These are phyloP conservation scores for Cairneyella variabilis DNA, from an alignment of 495 filamentous ascomycete genomes.

Conservation along the genomic window DNA sequence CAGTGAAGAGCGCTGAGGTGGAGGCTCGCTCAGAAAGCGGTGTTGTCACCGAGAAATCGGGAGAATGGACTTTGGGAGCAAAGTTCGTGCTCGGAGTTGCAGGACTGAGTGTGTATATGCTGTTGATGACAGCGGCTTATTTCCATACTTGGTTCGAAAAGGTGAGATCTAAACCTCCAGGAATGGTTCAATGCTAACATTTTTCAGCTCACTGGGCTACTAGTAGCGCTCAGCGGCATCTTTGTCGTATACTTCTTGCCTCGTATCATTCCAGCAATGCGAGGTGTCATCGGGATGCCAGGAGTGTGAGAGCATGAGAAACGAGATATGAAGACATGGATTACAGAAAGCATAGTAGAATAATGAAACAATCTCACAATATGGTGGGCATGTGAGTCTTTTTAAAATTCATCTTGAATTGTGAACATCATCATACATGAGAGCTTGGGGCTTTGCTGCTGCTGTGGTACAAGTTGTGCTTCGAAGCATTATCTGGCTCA, in stretches of 20 bases:
- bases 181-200: conserved; percentile 12
- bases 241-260: conserved; percentile 78
- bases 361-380: too few species aligned
- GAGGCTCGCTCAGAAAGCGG: conserved; percentile 28
- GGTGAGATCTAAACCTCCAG: conserved; percentile 42
- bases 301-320: conserved; percentile 48
- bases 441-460: too few species aligned
- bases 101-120: conserved; percentile 82
- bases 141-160: conserved; percentile 99
- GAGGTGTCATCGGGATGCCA: conserved; percentile 69
- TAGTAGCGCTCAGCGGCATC: conserved; percentile 63
- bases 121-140: conserved; percentile 95
- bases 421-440: too few species aligned
- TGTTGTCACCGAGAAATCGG: conserved; percentile 18
- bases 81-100: conserved; percentile 48
- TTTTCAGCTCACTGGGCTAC: conserved; percentile 63
- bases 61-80: conserved; percentile 37
- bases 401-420: too few species aligned
- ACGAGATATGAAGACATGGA: too few species aligned
- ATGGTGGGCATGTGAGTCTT: too few species aligned
- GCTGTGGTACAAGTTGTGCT: too few species aligned
- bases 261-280: conserved; percentile 55
- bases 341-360: too few species aligned
- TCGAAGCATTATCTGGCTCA: too few species aligned
- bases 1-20: conserved; percentile 45